Evolutionary conservation across 2,329 filamentous ascomycete genomes (phyloP), one percentile per base, ranked within the genome.

Genomic region (Fusarium torreyae): DNA sequence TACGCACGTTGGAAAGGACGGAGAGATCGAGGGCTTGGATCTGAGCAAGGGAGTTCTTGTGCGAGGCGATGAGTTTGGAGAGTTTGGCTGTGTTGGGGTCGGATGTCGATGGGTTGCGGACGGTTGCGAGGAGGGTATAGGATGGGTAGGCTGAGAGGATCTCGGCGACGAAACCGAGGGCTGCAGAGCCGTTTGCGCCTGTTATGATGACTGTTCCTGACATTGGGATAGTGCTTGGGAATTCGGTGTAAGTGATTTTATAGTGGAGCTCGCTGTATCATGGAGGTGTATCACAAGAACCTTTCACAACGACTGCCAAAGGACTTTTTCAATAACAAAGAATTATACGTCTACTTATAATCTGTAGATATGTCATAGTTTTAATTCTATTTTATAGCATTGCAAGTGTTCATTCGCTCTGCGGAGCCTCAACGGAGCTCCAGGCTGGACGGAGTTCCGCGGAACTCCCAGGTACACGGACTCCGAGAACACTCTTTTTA

Each of bases 161-260:
- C 5, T 63, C 53, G 0, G 66, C 36, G 40, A 73, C 51, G 7
- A 70, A 73, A 3, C 42, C 54, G 0, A 66, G 33, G 7, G 64
- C 74, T 0, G 70, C 57, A 14, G 81, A 82, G 42, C 80, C 79
- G 56, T 82, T 82, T 20, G 79, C 79, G 1, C 77, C 79, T 0
- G 79, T 81, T 36, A 81, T 62, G 24, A 81, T 66, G 31, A 82
- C 72, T 0, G 79, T 79, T 43, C 77, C 77, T 4, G 66, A 20
- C 77, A 79, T 79, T 48, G 10, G 18, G 10, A 7, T 17, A 17
- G n/a, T 31, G 15, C 13, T 13, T 9, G 13, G 14, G 40, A 5
- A 11, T 4, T 44, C 11, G 15, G 8, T 28, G 6, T 40, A 6
- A 15, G 6, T 33, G 4, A 8, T n/a, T 44, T 33, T 13, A n/a